Evolutionary conservation across 1,284 basidiomycete genomes (phyloP).

Genomic region (Pyrrhoderma lamaoense): DNA sequence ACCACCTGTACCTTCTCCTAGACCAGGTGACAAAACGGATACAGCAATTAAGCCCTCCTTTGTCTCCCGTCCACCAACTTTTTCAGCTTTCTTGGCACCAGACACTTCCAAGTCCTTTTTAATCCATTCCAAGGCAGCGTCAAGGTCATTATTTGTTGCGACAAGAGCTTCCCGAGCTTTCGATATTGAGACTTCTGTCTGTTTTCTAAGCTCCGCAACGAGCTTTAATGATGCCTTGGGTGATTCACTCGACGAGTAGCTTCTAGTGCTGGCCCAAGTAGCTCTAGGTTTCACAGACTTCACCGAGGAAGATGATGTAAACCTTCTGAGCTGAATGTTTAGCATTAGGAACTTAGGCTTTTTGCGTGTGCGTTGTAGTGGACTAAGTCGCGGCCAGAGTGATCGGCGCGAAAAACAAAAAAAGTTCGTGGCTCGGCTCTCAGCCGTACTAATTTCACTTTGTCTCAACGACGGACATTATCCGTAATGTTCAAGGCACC

Average conservation of each 20-base stretch:
- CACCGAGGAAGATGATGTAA: not conserved
- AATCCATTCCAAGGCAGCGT: constrained; percentile 76
- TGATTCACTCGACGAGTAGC: constrained; percentile 21
- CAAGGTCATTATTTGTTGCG: constrained; percentile 68
- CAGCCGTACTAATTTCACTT: not conserved
- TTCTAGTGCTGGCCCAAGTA: not conserved
- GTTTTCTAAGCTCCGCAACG: constrained; percentile 81
- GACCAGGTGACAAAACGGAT: constrained; percentile 60
- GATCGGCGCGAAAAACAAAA: too few species aligned
- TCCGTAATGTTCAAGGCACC: constrained; percentile 47
- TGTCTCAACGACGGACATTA: not conserved
- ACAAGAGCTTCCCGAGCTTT: constrained; percentile 86
- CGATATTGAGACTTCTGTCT: constrained; percentile 72
- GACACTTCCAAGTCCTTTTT: constrained; percentile 62
- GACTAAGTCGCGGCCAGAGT: too few species aligned
- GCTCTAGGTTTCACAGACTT: too few species aligned
- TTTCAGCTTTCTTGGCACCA: constrained; percentile 77
- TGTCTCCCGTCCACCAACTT: constrained; percentile 68
- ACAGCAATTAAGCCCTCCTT: constrained; percentile 77
- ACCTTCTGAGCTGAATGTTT: constrained; percentile 12
- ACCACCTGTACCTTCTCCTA: constrained; percentile 31
- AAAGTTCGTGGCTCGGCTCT: too few species aligned
- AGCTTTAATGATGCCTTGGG: constrained; percentile 58
- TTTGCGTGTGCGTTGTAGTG: not conserved
- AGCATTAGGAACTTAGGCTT: not conserved